Evolutionary conservation across 1,284 basidiomycete genomes (phyloP).

Genomic region (Schizopora paradoxa): DNA sequence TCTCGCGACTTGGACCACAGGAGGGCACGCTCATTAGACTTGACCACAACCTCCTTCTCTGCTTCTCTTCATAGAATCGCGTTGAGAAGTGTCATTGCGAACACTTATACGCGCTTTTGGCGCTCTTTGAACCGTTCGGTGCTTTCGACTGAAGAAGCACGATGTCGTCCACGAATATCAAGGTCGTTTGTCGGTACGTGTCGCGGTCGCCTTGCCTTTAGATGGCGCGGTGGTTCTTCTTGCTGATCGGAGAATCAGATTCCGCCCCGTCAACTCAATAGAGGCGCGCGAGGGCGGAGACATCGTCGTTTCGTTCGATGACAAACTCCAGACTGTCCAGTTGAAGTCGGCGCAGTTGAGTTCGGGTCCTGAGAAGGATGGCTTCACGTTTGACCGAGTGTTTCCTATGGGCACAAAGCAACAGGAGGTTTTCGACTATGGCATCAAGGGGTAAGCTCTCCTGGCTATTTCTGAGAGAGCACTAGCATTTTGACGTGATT

Average conservation of each 20-base stretch:
- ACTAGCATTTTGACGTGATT: slow-evolving; percentile 15
- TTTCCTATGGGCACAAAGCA: slow-evolving; percentile 93
- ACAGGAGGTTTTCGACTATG: slow-evolving; percentile 96
- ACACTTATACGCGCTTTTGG: background rate
- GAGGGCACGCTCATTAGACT: background rate
- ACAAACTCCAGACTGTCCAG: slow-evolving; percentile 78
- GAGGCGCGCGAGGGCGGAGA: slow-evolving; percentile 89
- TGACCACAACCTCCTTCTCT: too few species aligned
- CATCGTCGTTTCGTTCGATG: slow-evolving; percentile 87
- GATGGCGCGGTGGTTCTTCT: slow-evolving; percentile 2
- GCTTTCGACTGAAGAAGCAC: too few species aligned
- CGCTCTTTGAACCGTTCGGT: background rate
- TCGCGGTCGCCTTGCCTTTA: background rate
- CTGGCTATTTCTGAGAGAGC: slow-evolving; percentile 15
- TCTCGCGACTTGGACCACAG: too few species aligned
- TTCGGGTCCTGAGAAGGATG: slow-evolving; percentile 80
- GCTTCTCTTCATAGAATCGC: too few species aligned
- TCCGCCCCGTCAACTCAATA: slow-evolving; percentile 92
- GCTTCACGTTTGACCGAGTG: slow-evolving; percentile 96
- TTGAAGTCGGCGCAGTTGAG: slow-evolving; percentile 64
- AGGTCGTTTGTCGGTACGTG: slow-evolving; percentile 89
- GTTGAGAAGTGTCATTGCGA: too few species aligned
- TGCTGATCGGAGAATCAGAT: too few species aligned
- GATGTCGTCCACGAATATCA: slow-evolving; percentile 68
- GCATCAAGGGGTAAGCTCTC: slow-evolving; percentile 86